These are phyloP conservation scores for Phytophthora aleatoria DNA, from an alignment of 352 stramenopile species.

Conservation along the genomic window DNA sequence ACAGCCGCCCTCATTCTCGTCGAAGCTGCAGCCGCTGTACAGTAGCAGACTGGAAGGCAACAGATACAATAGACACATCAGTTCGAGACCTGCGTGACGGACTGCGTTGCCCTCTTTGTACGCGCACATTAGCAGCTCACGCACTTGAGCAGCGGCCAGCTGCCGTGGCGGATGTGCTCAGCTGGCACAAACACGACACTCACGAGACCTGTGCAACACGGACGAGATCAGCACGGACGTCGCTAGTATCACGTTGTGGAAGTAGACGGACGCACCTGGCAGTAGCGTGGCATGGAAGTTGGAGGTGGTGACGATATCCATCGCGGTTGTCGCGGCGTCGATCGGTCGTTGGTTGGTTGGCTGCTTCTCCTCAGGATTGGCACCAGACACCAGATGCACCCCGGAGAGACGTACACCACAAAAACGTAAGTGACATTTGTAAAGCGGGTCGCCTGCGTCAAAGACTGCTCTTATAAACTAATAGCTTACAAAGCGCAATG, in stretches of 20 bases:
- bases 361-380: not conserved
- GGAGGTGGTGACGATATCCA: constrained; percentile 90
- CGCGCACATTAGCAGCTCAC: constrained; percentile 36
- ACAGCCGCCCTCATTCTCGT: constrained; percentile 69
- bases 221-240: not conserved
- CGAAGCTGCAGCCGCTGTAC: constrained; percentile 82
- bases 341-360: not conserved
- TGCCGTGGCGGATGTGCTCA: constrained; percentile 70
- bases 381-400: too few relatives aligned
- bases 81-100: not conserved
- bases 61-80: constrained; percentile 11
- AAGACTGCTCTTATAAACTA: too few relatives aligned
- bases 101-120: constrained; percentile 10
- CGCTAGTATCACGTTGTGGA: too few relatives aligned
- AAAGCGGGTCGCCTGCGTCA: too few relatives aligned
- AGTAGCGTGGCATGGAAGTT: constrained; percentile 90
- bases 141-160: constrained; percentile 86
- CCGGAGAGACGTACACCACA: too few relatives aligned
- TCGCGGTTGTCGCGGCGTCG: constrained; percentile 18
- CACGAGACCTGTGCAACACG: constrained; percentile 54
- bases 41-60: constrained; percentile 61
- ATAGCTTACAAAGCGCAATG: too few relatives aligned
- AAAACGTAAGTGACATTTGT: too few relatives aligned
- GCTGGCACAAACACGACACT: constrained; percentile 82
- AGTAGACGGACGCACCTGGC: constrained; percentile 47